Evolutionary conservation across 1,139 yeast genomes (phyloP), one percentile per base, ranked within the genome.

Genomic region (Arxiozyma telluris): DNA sequence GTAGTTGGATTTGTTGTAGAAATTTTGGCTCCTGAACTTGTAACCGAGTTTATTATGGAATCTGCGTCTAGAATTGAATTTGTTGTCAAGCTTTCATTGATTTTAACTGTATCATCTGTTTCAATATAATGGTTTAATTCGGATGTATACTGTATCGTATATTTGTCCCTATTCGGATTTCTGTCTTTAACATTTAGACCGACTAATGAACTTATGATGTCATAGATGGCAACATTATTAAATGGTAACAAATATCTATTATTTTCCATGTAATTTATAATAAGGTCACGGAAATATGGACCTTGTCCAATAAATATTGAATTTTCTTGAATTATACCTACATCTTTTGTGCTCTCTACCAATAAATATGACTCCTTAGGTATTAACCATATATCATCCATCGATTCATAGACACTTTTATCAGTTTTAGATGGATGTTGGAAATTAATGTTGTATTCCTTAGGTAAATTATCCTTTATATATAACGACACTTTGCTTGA

Each of bases 301-400:
- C 98, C 98, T 8, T 77, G 69, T 0, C 85, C 96, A 47, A 88
- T 64, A 66, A 91, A 91, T 17, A 87, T 64, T 0, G 96, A 91
- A 8, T 38, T 27, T 21, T 34, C 15, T 9, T 30, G 41, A 21
- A 25, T 20, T 34, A 20, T 3, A 2, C 25, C 38, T 2, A 34
- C 20, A 21, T 30, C 34, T 9, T 43, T 43, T 22, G 17, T 21
- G 17, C 41, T 38, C 5, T 39, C 38, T 17, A 39, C 25, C 21
- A 89, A 70, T 0, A 87, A 75, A 72, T 86, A 90, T 0, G 96
- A 96, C 6, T 87, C 83, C 39, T 82, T 77, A 0, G 97, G 96
- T 1, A 90, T 73, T 3, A 91, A 69, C 93, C 96, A 88, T 18
- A 90, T 69, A 96, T 46, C 42, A 47, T 44, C 53, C 22, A 51